Evolutionary conservation across 345 rosid species (phyloP).

Genomic region (Litchi chinensis): DNA sequence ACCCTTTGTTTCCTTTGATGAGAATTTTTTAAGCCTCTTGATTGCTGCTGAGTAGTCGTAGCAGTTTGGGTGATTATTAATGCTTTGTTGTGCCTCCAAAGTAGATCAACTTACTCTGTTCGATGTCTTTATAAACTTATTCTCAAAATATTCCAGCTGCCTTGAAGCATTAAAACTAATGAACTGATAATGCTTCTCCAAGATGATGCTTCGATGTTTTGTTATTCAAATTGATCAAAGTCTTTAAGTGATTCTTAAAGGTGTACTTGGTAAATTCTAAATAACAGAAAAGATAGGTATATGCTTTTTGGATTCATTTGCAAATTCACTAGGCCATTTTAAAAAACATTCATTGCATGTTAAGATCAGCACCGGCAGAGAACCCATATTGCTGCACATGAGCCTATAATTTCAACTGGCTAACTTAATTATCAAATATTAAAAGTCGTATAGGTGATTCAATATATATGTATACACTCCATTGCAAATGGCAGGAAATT

Average conservation of each 20-base stretch:
- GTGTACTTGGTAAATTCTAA: not conserved
- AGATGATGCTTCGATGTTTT: too few relatives aligned
- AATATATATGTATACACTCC: not conserved
- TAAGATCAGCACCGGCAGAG: not conserved
- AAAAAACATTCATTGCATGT: not conserved
- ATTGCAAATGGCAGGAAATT: not conserved
- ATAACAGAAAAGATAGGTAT: not conserved
- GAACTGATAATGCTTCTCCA: too few relatives aligned
- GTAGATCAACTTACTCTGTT: not conserved
- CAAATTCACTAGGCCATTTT: not conserved
- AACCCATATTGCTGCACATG: not conserved
- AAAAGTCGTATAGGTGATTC: not conserved
- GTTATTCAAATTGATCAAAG: too few relatives aligned
- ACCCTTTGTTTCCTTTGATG: too few relatives aligned
- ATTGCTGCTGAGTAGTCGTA: not conserved
- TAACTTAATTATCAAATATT: not conserved
- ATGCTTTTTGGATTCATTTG: not conserved
- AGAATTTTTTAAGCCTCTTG: too few relatives aligned
- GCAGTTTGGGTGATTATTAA: constrained; percentile 11
- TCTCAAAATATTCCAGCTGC: not conserved
- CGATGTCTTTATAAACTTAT: not conserved
- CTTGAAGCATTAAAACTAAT: not conserved
- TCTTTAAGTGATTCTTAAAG: not conserved
- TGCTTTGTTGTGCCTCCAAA: not conserved
- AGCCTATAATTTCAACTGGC: not conserved